Conservation (phyloP, 2,329 filamentous ascomycete species). For the Dactylellina drechsleri region DNA sequence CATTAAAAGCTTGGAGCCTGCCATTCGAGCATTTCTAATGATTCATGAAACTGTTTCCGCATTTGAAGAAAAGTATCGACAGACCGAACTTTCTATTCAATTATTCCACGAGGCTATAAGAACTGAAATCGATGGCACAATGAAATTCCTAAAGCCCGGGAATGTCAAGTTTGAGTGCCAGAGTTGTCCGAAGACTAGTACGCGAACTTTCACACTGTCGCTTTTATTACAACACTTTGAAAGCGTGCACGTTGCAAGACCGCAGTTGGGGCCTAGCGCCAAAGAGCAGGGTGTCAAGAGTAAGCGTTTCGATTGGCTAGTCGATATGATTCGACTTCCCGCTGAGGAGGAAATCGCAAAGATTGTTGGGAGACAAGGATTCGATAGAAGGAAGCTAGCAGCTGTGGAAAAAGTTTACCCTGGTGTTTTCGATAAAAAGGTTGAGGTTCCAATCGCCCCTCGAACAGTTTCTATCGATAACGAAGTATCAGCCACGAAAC, state of each 20-base stretch:
- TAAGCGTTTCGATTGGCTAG: conserved; percentile 67
- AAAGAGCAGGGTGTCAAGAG: conserved; percentile 57
- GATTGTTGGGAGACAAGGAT: conserved; percentile 67
- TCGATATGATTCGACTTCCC: conserved; percentile 71
- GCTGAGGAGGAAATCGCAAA: conserved; percentile 65
- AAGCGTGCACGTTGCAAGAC: conserved; percentile 57
- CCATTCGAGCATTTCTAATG: conserved; percentile 46
- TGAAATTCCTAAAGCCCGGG: conserved; percentile 54
- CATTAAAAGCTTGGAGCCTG: conserved; percentile 35
- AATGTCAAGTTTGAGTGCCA: conserved; percentile 48
- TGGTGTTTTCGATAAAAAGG: conserved; percentile 60
- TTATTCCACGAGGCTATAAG: conserved; percentile 61
- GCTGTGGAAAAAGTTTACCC: conserved; percentile 68
- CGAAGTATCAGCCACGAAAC: conserved; percentile 19
- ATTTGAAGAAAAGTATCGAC: conserved; percentile 63
- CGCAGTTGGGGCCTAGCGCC: conserved; percentile 58
- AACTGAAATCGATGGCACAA: conserved; percentile 39
- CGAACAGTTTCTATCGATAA: neutral
- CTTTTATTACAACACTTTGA: conserved; percentile 59
- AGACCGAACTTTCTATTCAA: conserved; percentile 63
- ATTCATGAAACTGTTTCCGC: conserved; percentile 59
- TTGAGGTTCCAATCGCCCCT: conserved; percentile 30
- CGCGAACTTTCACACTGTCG: conserved; percentile 55
- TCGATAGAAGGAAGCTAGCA: conserved; percentile 68
- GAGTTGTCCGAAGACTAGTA: conserved; percentile 41